A percentile compares a stretch with the other conserved stretches of the same genome.
Conservation (phyloP, 2,329 filamentous ascomycete species). For the Immersiporthe knoxdaviesiana region DNA sequence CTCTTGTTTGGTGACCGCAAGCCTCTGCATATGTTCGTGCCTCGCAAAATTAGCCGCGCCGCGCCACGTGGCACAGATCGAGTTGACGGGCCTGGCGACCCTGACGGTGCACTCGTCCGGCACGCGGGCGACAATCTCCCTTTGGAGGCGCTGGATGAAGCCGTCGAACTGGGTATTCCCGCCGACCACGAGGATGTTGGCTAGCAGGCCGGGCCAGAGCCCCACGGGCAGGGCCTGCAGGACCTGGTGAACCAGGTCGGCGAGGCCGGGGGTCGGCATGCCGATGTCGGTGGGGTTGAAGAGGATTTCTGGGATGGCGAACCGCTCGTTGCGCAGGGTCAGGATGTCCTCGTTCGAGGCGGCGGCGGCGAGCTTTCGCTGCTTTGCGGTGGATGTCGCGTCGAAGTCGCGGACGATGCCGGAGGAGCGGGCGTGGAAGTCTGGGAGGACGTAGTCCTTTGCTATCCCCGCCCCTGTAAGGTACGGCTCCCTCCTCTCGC, state of each 20-base stretch:
- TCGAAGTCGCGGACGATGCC: slow-evolving; percentile 81
- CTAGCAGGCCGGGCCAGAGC: slow-evolving; percentile 79
- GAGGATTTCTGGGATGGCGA: slow-evolving; percentile 84
- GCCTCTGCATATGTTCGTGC: slow-evolving; percentile 66
- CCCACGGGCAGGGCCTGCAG: slow-evolving; percentile 76
- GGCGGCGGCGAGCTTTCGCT: slow-evolving; percentile 49
- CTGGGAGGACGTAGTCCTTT: slow-evolving; percentile 90
- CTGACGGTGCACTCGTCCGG: slow-evolving; percentile 79
- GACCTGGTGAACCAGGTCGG: slow-evolving; percentile 81
- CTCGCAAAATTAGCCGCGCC: slow-evolving; percentile 80
- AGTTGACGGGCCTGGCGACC: slow-evolving; percentile 70
- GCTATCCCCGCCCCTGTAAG: slow-evolving; percentile 64
- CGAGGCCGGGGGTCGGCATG: slow-evolving; percentile 79
- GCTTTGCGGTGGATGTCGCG: slow-evolving; percentile 57
- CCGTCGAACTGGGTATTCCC: slow-evolving; percentile 81
- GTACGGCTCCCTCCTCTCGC: slow-evolving; percentile 57
- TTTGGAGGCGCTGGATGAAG: slow-evolving; percentile 78
- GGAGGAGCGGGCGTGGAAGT: slow-evolving; percentile 63
- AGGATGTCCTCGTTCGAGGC: slow-evolving; percentile 74
- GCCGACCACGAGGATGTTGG: slow-evolving; percentile 87
- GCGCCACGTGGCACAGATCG: slow-evolving; percentile 80
- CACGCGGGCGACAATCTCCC: slow-evolving; percentile 71
- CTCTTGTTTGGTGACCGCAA: slow-evolving; percentile 83
- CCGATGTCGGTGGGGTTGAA: slow-evolving; percentile 88
- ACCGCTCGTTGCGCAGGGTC: slow-evolving; percentile 89